phyloP scores from a whole-genome alignment of 2,329 filamentous ascomycete species.

The Colletotrichum sp. region DNA sequence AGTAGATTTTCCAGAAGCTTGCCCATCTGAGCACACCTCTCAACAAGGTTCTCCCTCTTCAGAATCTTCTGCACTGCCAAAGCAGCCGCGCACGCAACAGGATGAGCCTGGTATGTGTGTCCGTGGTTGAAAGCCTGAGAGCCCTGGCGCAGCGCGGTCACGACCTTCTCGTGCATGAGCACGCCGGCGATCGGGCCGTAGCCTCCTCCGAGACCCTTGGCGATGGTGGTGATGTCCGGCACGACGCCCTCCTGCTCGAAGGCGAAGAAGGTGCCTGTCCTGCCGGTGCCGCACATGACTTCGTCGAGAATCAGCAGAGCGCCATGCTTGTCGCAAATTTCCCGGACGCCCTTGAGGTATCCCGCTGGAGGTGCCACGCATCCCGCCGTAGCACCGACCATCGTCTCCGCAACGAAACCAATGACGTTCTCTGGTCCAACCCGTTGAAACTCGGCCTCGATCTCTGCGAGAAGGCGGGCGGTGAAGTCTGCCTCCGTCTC shows the following conservation, averaged over 20 bases:
- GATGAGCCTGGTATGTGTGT: constrained; percentile 31
- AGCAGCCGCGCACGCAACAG: constrained; percentile 28
- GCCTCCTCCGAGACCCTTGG: constrained; percentile 64
- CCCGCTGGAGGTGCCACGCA: constrained; percentile 54
- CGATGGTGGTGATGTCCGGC: constrained; percentile 64
- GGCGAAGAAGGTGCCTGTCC: constrained; percentile 65
- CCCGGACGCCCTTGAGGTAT: constrained; percentile 59
- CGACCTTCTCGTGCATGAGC: constrained; percentile 54
- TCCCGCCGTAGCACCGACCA: constrained; percentile 54
- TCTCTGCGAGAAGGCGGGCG: constrained; percentile 41
- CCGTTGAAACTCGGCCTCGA: constrained; percentile 51
- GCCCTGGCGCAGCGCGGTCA: constrained; percentile 50
- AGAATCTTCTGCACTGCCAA: constrained; percentile 37
- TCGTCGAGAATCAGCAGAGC: constrained; percentile 62
- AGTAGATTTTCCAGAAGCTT: constrained; percentile 31
- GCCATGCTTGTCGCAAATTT: constrained; percentile 59
- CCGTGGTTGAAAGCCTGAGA: constrained; percentile 36
- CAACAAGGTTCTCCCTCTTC: constrained; percentile 34
- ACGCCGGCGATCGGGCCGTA: constrained; percentile 61
- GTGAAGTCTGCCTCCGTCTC: constrained; percentile 47
- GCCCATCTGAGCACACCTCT: constrained; percentile 35
- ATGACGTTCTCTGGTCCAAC: constrained; percentile 50
- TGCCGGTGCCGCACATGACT: constrained; percentile 73
- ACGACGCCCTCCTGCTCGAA: constrained; percentile 59
- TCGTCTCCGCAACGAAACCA: constrained; percentile 55